These are phyloP conservation scores for Drechslerella dactyloides DNA, from an alignment of 2,329 filamentous ascomycete species.

Conservation along the genomic window DNA sequence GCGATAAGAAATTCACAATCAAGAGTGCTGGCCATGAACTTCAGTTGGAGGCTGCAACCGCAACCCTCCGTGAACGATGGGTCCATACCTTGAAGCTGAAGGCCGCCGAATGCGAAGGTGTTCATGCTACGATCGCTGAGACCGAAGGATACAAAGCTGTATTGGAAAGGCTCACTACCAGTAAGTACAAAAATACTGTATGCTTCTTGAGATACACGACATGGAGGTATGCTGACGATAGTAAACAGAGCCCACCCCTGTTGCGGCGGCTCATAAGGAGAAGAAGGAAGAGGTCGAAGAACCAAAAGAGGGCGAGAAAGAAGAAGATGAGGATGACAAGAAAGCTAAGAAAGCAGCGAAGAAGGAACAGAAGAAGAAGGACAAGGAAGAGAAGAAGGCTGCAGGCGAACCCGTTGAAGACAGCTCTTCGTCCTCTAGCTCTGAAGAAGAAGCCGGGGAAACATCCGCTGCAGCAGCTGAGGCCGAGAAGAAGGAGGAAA, in stretches of 20 bases:
- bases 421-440: constrained; percentile 30
- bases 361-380: constrained; percentile 57
- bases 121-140: constrained; percentile 73
- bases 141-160: constrained; percentile 88
- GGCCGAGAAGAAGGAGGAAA: constrained; percentile 66
- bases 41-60: constrained; percentile 85
- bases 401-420: constrained; percentile 59
- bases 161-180: constrained; percentile 69
- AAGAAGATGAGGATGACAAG: constrained; percentile 56
- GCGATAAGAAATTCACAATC: constrained; percentile 75
- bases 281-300: constrained; percentile 58
- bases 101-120: constrained; percentile 82
- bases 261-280: constrained; percentile 58
- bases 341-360: constrained; percentile 53
- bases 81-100: constrained; percentile 81
- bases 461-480: constrained; percentile 48
- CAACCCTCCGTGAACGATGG: constrained; percentile 90
- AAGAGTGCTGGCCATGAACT: constrained; percentile 87
- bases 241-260: constrained; percentile 59
- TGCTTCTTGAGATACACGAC: constrained; percentile 50
- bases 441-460: constrained; percentile 51
- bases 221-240: constrained; percentile 55
- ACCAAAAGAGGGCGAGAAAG: constrained; percentile 59
- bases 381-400: constrained; percentile 59
- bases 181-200: constrained; percentile 12